Evolutionary conservation across 129 eudicot genomes (phyloP).

Genomic region (Flaveria robusta): DNA sequence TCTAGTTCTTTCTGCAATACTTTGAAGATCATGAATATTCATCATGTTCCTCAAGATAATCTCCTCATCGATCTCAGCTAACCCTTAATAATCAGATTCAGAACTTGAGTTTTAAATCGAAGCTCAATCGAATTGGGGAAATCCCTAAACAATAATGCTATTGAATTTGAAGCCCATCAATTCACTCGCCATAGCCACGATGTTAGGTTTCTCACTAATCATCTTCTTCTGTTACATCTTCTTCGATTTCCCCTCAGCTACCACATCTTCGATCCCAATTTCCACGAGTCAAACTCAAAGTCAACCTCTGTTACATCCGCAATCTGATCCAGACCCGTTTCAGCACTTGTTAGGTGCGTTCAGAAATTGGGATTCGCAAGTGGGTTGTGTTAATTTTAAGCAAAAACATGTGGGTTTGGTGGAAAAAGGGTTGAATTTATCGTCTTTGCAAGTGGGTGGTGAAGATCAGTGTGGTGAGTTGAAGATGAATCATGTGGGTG

Average conservation of each 20-base stretch:
- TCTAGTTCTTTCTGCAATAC: not conserved
- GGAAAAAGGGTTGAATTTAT: conserved; percentile 39
- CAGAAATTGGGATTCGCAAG: conserved; percentile 78
- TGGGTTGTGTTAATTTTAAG: conserved; percentile 71
- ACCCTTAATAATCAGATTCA: not conserved
- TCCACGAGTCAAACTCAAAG: conserved; percentile 35
- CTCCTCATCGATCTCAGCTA: conserved; percentile 6
- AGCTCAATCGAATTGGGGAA: conserved; percentile 19
- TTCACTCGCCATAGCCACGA: conserved; percentile 48
- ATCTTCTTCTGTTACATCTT: conserved; percentile 60
- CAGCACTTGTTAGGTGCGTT: conserved; percentile 58
- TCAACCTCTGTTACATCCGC: conserved; percentile 43
- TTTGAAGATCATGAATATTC: not conserved
- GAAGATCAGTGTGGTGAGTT: conserved; percentile 53
- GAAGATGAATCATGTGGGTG: conserved; percentile 81
- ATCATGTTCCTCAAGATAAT: not conserved
- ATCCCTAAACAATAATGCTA: conserved; percentile 36
- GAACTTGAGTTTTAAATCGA: not conserved
- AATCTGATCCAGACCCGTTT: conserved; percentile 63
- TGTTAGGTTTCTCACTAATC: conserved; percentile 53
- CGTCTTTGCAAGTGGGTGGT: conserved; percentile 60
- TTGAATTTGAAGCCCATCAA: conserved; percentile 57
- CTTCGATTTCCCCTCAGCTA: conserved; percentile 58
- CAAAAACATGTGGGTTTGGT: conserved; percentile 43
- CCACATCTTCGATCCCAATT: conserved; percentile 37